A percentile compares a stretch with the other conserved stretches of the same genome.
These are phyloP conservation scores for Trichoderma sp. DNA, from an alignment of 2,329 filamentous ascomycete genomes.

Conservation along the genomic window DNA sequence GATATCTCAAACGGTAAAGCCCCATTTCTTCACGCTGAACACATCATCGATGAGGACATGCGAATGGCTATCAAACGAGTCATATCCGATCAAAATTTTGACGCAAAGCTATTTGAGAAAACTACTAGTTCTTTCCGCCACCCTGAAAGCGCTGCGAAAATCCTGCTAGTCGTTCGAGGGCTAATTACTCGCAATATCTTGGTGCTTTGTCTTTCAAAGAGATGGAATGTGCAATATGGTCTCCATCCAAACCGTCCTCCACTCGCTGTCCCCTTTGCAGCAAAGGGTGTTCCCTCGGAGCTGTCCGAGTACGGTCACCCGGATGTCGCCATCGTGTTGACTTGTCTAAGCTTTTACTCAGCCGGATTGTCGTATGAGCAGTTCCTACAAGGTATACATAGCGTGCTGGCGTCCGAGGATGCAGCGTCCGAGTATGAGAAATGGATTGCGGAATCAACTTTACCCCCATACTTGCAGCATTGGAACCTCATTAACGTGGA, in stretches of 20 bases:
- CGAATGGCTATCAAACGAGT: conserved; percentile 20
- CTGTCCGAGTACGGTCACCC: conserved; percentile 67
- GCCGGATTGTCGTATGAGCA: conserved; percentile 50
- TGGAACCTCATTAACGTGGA: conserved; percentile 59
- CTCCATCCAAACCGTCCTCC: conserved; percentile 52
- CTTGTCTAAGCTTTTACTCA: conserved; percentile 66
- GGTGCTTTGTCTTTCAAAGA: conserved; percentile 56
- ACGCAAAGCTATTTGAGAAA: not conserved
- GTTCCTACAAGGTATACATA: conserved; percentile 46
- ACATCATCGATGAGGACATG: not conserved
- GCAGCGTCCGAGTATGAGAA: conserved; percentile 54
- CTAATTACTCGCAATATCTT: conserved; percentile 42
- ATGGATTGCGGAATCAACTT: conserved; percentile 41
- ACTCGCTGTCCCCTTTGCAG: conserved; percentile 51
- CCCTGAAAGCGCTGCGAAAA: not conserved
- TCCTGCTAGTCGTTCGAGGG: conserved; percentile 4
- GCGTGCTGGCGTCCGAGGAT: conserved; percentile 51
- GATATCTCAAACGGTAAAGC: conserved; percentile 38
- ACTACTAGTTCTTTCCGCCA: not conserved
- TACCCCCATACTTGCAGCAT: conserved; percentile 46
- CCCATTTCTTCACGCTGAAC: not conserved
- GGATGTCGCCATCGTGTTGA: conserved; percentile 62
- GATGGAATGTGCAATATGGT: conserved; percentile 66
- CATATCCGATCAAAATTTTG: not conserved
- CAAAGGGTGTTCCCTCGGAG: conserved; percentile 53